These are phyloP conservation scores for Aspergillus melleus DNA, from an alignment of 2,329 filamentous ascomycete genomes.

Conservation along the genomic window DNA sequence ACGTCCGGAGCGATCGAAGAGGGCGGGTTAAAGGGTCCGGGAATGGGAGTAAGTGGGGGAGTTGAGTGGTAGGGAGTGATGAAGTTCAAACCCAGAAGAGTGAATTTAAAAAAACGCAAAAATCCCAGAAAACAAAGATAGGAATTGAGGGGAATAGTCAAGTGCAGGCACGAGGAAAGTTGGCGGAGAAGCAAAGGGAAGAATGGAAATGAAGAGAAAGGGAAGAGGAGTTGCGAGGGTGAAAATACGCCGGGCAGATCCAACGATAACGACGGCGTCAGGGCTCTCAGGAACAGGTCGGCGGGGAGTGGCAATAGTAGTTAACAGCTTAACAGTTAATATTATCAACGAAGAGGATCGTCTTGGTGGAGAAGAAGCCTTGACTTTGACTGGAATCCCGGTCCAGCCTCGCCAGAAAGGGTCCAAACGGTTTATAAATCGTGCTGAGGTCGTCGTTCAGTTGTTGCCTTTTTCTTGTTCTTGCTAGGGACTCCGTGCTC, in stretches of 20 bases:
- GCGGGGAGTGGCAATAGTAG: background rate
- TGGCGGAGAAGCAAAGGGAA: background rate
- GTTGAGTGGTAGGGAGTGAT: background rate
- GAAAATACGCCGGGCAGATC: background rate
- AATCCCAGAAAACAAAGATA: background rate
- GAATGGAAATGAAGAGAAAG: background rate
- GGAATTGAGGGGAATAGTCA: background rate
- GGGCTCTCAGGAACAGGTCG: background rate
- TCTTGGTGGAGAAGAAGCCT: no score
- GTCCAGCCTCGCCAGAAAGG: no score
- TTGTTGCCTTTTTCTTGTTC: no score
- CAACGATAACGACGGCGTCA: background rate
- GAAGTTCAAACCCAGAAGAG: background rate
- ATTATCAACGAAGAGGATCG: no score
- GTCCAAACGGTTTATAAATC: no score
- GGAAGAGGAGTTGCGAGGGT: background rate
- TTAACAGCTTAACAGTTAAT: no score
- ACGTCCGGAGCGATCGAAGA: constrained; percentile 2
- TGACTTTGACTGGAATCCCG: no score
- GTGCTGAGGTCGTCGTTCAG: no score
- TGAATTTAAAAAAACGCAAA: background rate
- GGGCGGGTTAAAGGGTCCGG: constrained; percentile 3
- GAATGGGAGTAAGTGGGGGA: background rate
- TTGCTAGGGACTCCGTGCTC: no score
- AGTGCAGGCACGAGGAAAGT: background rate